phyloP scores from a whole-genome alignment of 805 yeast genomes.

The Yamadazyma sp. region DNA sequence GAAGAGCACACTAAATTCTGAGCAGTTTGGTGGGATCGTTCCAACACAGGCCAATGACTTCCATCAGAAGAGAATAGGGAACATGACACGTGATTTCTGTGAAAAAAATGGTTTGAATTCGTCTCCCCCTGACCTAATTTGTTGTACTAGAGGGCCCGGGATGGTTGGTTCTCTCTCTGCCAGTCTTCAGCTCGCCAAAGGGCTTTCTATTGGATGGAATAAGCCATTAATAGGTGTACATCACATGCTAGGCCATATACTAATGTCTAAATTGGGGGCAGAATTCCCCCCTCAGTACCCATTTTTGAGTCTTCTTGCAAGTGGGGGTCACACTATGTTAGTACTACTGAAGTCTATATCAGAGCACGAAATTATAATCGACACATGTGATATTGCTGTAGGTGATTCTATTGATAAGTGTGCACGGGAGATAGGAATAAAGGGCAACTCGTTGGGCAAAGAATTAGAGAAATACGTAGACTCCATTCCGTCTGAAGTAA shows the following conservation, averaged over 20 bases:
- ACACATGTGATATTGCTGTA: slow-evolving; percentile 84
- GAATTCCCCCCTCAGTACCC: slow-evolving; percentile 53
- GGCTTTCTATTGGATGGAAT: slow-evolving; percentile 74
- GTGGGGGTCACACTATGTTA: slow-evolving; percentile 95
- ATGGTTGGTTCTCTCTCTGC: slow-evolving; percentile 87
- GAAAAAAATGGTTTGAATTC: slow-evolving; percentile 21
- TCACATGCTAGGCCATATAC: slow-evolving; percentile 92
- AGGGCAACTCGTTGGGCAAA: slow-evolving; percentile 83
- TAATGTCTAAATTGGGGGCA: slow-evolving; percentile 41
- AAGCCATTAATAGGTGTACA: slow-evolving; percentile 86
- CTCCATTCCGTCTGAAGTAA: slow-evolving; percentile 30
- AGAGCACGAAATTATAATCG: slow-evolving; percentile 69
- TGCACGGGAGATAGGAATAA: slow-evolving; percentile 78
- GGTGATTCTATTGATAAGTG: slow-evolving; percentile 95
- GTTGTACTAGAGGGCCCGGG: slow-evolving; percentile 96
- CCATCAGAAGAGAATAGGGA: slow-evolving; percentile 62
- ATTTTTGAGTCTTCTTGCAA: slow-evolving; percentile 71
- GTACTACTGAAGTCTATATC: slow-evolving; percentile 61
- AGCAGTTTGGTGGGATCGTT: slow-evolving; percentile 74
- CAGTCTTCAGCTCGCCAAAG: slow-evolving; percentile 83
- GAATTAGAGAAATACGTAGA: slow-evolving; percentile 65
- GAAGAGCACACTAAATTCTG: slow-evolving; percentile 67
- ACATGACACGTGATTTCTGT: slow-evolving; percentile 48
- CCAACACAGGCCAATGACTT: slow-evolving; percentile 83
- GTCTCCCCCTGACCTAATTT: slow-evolving; percentile 65